These are phyloP conservation scores for Phytophthora multivora DNA, from an alignment of 352 stramenopile species.

Conservation along the genomic window DNA sequence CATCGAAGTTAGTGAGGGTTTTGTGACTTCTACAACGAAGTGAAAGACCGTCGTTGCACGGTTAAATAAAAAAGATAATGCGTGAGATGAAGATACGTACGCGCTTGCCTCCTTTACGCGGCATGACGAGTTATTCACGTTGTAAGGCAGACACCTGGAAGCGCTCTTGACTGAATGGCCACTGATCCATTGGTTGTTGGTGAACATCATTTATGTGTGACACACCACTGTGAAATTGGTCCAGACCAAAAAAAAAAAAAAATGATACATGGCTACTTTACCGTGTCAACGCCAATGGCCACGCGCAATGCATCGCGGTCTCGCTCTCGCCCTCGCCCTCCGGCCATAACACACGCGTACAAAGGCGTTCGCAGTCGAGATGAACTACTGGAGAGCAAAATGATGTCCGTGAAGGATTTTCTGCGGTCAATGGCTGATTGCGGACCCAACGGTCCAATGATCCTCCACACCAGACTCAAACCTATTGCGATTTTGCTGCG, in stretches of 20 bases:
- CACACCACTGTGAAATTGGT: conserved; percentile 1
- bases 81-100: conserved; percentile 46
- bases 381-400: background rate
- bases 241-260: conserved; percentile 3
- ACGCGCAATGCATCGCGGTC: background rate
- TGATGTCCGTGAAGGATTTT: background rate
- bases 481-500: conserved; percentile 9
- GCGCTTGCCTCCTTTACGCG: conserved; percentile 84
- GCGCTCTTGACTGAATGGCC: conserved; percentile 21
- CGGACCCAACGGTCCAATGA: background rate
- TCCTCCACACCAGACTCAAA: background rate
- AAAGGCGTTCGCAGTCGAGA: background rate
- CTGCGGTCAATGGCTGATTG: background rate
- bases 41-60: background rate
- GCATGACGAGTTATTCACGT: conserved; percentile 47
- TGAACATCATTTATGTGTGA: background rate
- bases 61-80: background rate
- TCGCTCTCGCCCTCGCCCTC: background rate
- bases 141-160: background rate
- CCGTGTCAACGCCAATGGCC: background rate
- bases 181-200: conserved; percentile 17
- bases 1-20: conserved; percentile 3
- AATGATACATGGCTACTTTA: background rate
- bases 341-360: too few species aligned
- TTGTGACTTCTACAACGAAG: background rate